Conservation (phyloP, 345 rosid species). For the Limnanthes douglasii region DNA sequence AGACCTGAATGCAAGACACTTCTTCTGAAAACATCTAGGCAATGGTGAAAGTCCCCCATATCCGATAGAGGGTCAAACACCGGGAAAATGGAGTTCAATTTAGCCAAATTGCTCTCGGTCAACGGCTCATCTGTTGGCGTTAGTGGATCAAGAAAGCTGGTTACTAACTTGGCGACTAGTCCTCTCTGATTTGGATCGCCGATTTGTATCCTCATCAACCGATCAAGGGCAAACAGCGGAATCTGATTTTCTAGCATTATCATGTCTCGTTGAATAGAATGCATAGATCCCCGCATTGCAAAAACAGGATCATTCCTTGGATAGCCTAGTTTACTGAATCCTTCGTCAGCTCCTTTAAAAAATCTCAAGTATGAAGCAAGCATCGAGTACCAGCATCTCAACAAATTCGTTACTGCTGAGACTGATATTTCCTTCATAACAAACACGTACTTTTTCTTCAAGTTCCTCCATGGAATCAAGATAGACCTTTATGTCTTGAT, state of each 20-base stretch:
- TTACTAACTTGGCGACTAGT: conserved; percentile 39
- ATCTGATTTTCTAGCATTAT: conserved; percentile 80
- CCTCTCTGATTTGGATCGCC: conserved; percentile 46
- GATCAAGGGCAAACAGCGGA: conserved; percentile 59
- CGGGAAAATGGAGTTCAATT: conserved; percentile 21
- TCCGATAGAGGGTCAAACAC: conserved; percentile 55
- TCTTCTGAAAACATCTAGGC: conserved; percentile 61
- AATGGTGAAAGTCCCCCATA: conserved; percentile 46
- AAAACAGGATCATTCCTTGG: conserved; percentile 68
- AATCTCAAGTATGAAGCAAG: conserved; percentile 70
- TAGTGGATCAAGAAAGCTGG: conserved; percentile 68
- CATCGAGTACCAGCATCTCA: conserved; percentile 83
- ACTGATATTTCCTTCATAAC: conserved; percentile 44
- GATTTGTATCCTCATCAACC: conserved; percentile 47
- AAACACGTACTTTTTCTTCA: conserved; percentile 51
- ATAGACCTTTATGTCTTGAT: conserved; percentile 33
- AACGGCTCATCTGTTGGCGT: conserved; percentile 85
- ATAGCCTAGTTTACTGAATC: conserved; percentile 55
- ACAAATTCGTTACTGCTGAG: conserved; percentile 59
- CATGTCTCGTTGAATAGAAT: conserved; percentile 81
- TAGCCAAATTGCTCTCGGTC: conserved; percentile 35
- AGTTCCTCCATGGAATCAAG: conserved; percentile 49
- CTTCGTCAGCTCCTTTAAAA: conserved; percentile 57
- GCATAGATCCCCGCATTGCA: conserved; percentile 83
- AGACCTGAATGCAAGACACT: conserved; percentile 56